Conservation (phyloP, 2,329 filamentous ascomycete species). For the Sarocladium strictum region DNA sequence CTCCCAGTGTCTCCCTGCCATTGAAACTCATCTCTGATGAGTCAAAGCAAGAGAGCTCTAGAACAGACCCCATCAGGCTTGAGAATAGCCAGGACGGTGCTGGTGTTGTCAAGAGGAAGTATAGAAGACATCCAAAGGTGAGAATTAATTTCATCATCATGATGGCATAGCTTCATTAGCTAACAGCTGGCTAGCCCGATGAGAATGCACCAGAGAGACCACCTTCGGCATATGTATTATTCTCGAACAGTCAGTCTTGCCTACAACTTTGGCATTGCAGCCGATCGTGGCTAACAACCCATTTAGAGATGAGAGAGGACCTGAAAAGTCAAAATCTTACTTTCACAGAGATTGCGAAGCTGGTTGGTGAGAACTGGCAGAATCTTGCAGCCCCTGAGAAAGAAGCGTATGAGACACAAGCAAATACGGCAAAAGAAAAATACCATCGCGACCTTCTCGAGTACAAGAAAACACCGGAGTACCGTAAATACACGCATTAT, state of each 20-base stretch:
- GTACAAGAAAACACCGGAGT: constrained; percentile 72
- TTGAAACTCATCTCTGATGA: constrained; percentile 47
- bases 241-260: constrained; percentile 66
- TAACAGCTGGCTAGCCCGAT: constrained; percentile 48
- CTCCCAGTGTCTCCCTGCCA: constrained; percentile 46
- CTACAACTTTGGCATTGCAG: no score
- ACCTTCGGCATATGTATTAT: constrained; percentile 78
- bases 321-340: constrained; percentile 70
- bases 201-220: constrained; percentile 75
- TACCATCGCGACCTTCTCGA: constrained; percentile 67
- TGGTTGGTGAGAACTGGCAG: constrained; percentile 80
- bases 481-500: constrained; percentile 64
- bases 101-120: constrained; percentile 61
- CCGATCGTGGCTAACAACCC: not conserved
- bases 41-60: constrained; percentile 47
- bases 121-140: constrained; percentile 71
- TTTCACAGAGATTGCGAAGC: constrained; percentile 78
- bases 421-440: constrained; percentile 67
- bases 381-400: constrained; percentile 60
- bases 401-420: constrained; percentile 66
- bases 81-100: constrained; percentile 38
- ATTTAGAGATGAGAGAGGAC: constrained; percentile 66
- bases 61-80: constrained; percentile 40
- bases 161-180: constrained; percentile 2
- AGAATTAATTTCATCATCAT: not conserved